Conservation (phyloP, 768 basidiomycete genomes). For the Paxillus ammoniavirescens region DNA sequence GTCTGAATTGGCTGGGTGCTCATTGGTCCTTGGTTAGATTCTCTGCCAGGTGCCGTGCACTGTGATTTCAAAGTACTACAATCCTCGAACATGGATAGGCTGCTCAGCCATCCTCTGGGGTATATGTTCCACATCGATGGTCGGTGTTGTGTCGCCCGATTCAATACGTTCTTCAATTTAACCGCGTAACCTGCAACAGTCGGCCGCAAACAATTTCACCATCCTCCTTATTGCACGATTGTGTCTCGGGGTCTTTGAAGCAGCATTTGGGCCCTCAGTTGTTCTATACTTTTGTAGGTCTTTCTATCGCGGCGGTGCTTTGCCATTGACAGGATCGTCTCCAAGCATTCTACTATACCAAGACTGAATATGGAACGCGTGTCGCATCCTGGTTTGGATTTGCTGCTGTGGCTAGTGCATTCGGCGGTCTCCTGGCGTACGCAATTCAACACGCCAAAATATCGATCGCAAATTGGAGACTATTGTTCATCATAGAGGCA, state of each 20-base stretch:
- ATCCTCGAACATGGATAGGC: conserved; percentile 71
- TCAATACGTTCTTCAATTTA: background rate
- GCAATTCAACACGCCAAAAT: conserved; percentile 43
- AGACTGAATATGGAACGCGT: conserved; percentile 44
- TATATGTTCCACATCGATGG: conserved; percentile 69
- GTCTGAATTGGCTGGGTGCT: background rate
- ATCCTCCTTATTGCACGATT: conserved; percentile 30
- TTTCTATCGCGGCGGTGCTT: conserved; percentile 14
- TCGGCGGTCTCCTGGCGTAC: conserved; percentile 55
- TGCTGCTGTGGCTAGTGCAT: conserved; percentile 56
- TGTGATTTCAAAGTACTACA: conserved; percentile 62
- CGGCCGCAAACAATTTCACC: conserved; percentile 25
- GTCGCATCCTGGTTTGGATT: conserved; percentile 55
- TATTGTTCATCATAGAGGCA: conserved; percentile 31
- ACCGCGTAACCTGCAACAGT: conserved; percentile 12
- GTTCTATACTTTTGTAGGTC: conserved; percentile 30
- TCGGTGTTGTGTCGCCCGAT: conserved; percentile 17
- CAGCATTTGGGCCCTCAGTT: conserved; percentile 33
- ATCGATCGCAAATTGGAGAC: conserved; percentile 42
- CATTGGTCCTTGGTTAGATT: conserved; percentile 43
- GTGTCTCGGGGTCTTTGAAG: conserved; percentile 34
- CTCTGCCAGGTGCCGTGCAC: conserved; percentile 69
- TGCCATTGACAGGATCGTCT: background rate
- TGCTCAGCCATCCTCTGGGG: conserved; percentile 72
- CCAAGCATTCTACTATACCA: conserved; percentile 50